Conservation (phyloP, 176 grass and related monocot genomes). For the Alloteropsis semialata region DNA sequence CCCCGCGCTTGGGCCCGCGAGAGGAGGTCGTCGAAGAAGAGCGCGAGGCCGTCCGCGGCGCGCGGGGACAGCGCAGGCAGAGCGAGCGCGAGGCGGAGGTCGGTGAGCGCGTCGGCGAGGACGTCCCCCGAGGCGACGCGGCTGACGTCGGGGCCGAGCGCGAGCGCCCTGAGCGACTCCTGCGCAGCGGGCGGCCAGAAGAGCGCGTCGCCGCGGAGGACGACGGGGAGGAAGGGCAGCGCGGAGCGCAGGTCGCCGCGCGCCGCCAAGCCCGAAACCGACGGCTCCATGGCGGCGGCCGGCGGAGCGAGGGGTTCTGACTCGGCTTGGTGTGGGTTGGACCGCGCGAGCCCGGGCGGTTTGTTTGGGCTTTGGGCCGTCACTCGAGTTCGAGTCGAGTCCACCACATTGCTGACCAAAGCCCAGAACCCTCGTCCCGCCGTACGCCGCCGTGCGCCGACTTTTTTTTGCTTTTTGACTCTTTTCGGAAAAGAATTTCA, state of each 20-base stretch:
- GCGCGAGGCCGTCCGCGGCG: constrained; percentile 48
- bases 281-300: neutral
- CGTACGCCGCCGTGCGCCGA: no score
- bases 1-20: constrained; percentile 53
- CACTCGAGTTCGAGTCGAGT: neutral
- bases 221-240: constrained; percentile 69
- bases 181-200: constrained; percentile 63
- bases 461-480: no score
- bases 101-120: constrained; percentile 71
- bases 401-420: neutral
- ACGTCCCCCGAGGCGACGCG: constrained; percentile 72
- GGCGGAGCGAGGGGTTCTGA: neutral
- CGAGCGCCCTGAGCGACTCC: constrained; percentile 58
- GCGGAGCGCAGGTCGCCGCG: constrained; percentile 48
- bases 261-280: constrained; percentile 8
- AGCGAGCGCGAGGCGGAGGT: constrained; percentile 62
- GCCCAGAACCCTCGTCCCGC: neutral
- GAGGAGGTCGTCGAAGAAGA: constrained; percentile 87
- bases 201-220: constrained; percentile 45
- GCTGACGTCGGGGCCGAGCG: constrained; percentile 78
- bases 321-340: neutral
- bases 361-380: neutral
- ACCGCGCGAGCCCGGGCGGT: neutral
- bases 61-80: constrained; percentile 24
- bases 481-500: no score